phyloP scores from a whole-genome alignment of 345 rosid species.

The Capsella bursapastoris region DNA sequence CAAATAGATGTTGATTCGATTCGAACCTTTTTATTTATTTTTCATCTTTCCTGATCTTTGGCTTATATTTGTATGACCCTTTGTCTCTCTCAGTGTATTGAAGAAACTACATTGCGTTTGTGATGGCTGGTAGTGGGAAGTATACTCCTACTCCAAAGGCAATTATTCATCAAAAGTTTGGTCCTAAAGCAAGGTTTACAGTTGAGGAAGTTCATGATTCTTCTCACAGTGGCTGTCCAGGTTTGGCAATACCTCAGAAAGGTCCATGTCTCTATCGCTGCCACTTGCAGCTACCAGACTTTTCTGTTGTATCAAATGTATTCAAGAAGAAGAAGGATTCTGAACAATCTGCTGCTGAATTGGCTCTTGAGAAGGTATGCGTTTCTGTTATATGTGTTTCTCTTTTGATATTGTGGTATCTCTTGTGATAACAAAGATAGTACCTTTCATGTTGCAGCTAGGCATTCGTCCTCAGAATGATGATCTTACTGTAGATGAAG shows the following conservation, averaged over 20 bases:
- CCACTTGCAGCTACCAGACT: slow-evolving; percentile 78
- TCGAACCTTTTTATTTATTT: neutral
- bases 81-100: slow-evolving; percentile 24
- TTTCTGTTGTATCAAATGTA: slow-evolving; percentile 60
- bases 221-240: slow-evolving; percentile 75
- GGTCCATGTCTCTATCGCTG: slow-evolving; percentile 80
- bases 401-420: slow-evolving; percentile 4
- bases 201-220: slow-evolving; percentile 74
- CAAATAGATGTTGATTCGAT: slow-evolving; percentile 3
- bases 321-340: slow-evolving; percentile 88
- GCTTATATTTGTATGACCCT: neutral
- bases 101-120: slow-evolving; percentile 37
- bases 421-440: slow-evolving; percentile 18
- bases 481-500: slow-evolving; percentile 63
- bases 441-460: slow-evolving; percentile 59
- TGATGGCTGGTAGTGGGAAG: slow-evolving; percentile 50
- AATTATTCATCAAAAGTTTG: slow-evolving; percentile 72
- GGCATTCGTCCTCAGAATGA: slow-evolving; percentile 54
- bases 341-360: slow-evolving; percentile 90
- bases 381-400: neutral
- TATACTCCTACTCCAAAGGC: slow-evolving; percentile 74
- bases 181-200: slow-evolving; percentile 62
- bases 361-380: slow-evolving; percentile 75
- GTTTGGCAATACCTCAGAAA: slow-evolving; percentile 75
- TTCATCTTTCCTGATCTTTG: slow-evolving; percentile 8